phyloP scores from a whole-genome alignment of 129 eudicot species.

The Silybum marianum region DNA sequence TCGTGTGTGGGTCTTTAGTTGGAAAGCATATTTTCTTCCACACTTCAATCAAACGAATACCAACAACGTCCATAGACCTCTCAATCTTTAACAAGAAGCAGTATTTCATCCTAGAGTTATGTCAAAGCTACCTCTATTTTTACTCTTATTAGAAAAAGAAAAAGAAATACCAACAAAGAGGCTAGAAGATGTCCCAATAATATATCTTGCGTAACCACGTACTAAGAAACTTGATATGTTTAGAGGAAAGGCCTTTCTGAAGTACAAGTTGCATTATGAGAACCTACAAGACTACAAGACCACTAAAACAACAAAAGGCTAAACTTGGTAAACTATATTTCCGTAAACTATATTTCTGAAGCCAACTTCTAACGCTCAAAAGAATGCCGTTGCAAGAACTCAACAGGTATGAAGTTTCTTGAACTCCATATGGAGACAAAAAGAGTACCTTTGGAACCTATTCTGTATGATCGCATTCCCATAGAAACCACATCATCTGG shows the following conservation, averaged over 20 bases:
- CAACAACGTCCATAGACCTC: too few species aligned
- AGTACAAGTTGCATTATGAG: conserved; percentile 2
- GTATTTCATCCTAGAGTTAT: too few species aligned
- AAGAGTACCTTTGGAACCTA: conserved; percentile 63
- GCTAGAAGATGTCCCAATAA: background rate
- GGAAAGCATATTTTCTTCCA: conserved; percentile 6
- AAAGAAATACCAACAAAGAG: background rate
- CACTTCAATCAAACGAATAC: background rate
- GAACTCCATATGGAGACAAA: conserved; percentile 9
- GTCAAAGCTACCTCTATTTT: conserved; percentile 1
- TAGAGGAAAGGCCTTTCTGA: background rate
- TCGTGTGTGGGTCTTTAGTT: conserved; percentile 2
- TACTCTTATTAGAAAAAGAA: background rate
- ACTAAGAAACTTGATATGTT: conserved; percentile 2
- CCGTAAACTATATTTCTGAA: too few species aligned
- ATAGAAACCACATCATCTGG: conserved; percentile 83
- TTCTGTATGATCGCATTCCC: conserved; percentile 60
- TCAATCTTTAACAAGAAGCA: too few species aligned
- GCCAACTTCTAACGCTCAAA: background rate
- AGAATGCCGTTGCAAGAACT: background rate
- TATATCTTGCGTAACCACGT: background rate
- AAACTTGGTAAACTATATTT: background rate
- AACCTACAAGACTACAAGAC: background rate
- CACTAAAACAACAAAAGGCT: background rate
- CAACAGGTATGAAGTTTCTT: background rate